Evolutionary conservation across 345 rosid species (phyloP).

Genomic region (Bruguiera parviflora): DNA sequence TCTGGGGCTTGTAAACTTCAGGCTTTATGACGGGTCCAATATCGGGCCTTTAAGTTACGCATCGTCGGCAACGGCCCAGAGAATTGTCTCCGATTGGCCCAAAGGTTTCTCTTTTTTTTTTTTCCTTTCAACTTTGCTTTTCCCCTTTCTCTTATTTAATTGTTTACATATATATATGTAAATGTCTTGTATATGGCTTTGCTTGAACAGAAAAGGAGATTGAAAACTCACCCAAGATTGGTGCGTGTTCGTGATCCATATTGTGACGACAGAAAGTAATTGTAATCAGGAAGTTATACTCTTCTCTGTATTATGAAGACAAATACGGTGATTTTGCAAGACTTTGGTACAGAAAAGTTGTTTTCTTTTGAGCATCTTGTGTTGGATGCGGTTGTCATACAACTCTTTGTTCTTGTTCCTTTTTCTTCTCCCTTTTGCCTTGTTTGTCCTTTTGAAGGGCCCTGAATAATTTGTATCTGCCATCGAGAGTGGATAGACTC

Average conservation of each 20-base stretch:
- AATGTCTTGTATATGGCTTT: neutral
- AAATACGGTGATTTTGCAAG: conserved; percentile 25
- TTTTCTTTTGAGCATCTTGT: conserved; percentile 16
- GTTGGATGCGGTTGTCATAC: conserved; percentile 21
- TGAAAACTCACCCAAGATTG: conserved; percentile 61
- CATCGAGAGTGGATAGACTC: too few species aligned
- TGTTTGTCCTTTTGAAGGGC: neutral
- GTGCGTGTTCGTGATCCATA: conserved; percentile 77
- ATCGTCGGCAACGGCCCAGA: conserved; percentile 61
- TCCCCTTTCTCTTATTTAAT: too few species aligned
- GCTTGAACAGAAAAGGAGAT: conserved; percentile 72
- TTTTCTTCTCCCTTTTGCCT: neutral
- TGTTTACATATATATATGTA: neutral
- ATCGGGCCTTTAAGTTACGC: conserved; percentile 88
- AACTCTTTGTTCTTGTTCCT: conserved; percentile 1
- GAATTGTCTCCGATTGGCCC: too few species aligned
- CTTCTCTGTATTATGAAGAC: conserved; percentile 37
- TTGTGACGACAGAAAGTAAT: too few species aligned
- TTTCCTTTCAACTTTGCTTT: too few species aligned
- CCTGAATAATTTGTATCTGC: conserved; percentile 18
- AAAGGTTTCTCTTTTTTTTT: too few species aligned
- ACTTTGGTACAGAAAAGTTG: conserved; percentile 41
- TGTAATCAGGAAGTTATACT: too few species aligned
- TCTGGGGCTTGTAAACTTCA: conserved; percentile 71
- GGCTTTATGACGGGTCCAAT: conserved; percentile 86